Conservation (phyloP, 805 yeast species). For the Peterozyma xylosa region DNA sequence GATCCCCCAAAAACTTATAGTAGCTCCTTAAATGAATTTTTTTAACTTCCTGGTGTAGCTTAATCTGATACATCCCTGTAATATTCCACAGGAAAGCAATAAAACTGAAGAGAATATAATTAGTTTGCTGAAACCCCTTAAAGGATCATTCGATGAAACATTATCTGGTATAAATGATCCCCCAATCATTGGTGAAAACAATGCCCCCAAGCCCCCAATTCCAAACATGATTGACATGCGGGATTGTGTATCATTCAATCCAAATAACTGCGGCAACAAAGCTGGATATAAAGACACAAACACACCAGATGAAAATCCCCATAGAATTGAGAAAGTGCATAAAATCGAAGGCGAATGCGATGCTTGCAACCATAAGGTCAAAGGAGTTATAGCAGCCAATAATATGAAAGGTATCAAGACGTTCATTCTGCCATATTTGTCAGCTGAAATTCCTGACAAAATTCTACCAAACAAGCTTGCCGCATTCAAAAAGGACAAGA, state of each 20-base stretch:
- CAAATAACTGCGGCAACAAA: slow-evolving; percentile 24
- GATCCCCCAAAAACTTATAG: too few relatives aligned
- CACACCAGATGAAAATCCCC: slow-evolving; percentile 27
- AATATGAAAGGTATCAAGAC: slow-evolving; percentile 21
- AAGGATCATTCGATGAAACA: slow-evolving; percentile 5
- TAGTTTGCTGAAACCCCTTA: slow-evolving; percentile 20
- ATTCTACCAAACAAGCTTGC: slow-evolving; percentile 44
- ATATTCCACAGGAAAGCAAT: slow-evolving; percentile 12
- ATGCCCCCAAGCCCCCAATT: slow-evolving; percentile 19
- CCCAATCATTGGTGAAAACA: slow-evolving; percentile 27
- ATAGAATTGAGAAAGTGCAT: slow-evolving; percentile 20
- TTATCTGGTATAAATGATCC: slow-evolving; percentile 25
- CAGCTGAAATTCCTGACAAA: slow-evolving; percentile 38
- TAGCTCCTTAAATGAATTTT: neutral
- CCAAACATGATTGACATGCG: slow-evolving; percentile 22
- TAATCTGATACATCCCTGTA: neutral
- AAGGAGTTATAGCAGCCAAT: slow-evolving; percentile 20
- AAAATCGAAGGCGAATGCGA: slow-evolving; percentile 10
- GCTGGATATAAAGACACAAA: slow-evolving; percentile 27
- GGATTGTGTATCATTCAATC: slow-evolving; percentile 21
- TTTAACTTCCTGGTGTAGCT: neutral
- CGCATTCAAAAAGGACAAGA: slow-evolving; percentile 22
- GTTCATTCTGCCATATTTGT: slow-evolving; percentile 38
- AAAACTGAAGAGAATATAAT: slow-evolving; percentile 24
- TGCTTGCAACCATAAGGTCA: slow-evolving; percentile 27